Base-by-base conservation (phyloP, 2,329 filamentous ascomycete genomes). In the Pseudopyrenochaeta lycopersici region DNA sequence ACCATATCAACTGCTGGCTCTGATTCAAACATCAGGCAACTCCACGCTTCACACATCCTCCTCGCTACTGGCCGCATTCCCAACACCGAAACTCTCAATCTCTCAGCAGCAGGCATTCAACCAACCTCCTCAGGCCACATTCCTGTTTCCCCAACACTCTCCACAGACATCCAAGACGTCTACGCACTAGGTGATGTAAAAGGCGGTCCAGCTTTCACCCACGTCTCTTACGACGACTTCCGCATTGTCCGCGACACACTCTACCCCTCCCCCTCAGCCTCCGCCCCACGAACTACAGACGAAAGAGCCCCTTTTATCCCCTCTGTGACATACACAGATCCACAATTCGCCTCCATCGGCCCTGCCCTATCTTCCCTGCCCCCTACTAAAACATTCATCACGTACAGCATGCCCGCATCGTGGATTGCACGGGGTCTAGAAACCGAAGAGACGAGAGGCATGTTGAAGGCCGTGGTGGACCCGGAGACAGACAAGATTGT, bases 211-310 rank as follows among this genome's bases (percentile, higher is more conserved):
- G 81, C 81, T 12, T 85, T 85, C 65, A 85, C 83, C 1, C 83
- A 85, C 68, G 78, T 85, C 57, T 82, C 80, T 3, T 85, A 84
- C 70, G 82, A 85, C 66, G 82, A 85, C 69, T 84, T 78, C 64
- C 80, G 83, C 49, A 79, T 85, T 65, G 61, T 85, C 40, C 74
- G 77, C 20, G 69, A 74, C 54, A 84, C 82, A 54, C 61, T 84
- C 41, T 44, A 18, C 36, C 27, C 45, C 5, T 17, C n/a, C 7
- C 17, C 21, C 41, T 18, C 41, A 18, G 17, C 41, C 41, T 45
- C 17, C 10, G 12, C 41, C 44, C 32, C 17, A 9, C 32, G 33
- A 7, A 57, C 52, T 7, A 63, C 67, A 4, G 45, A 62, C 18
- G 58, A 68, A n/a, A 46, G 60, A 20, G 30, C 60, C 40, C 63